A percentile compares a stretch with the other conserved stretches of the same genome.
phyloP scores from a whole-genome alignment of 345 rosid species.

The Citrus mangshanensis region DNA sequence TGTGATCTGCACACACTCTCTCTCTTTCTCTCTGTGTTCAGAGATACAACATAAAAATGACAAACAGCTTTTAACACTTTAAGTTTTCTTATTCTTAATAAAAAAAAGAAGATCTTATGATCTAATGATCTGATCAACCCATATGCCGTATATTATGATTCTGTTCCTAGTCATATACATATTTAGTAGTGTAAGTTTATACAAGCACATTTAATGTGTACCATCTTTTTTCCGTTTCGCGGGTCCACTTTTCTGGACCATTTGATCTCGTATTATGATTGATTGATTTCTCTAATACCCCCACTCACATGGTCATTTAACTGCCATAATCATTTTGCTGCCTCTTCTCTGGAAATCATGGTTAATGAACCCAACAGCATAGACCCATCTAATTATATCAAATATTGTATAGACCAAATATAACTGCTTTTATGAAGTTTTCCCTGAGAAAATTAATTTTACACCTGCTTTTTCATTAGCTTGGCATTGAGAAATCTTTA shows the following conservation, averaged over 20 bases:
- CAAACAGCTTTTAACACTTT: conserved; percentile 21
- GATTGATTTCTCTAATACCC: conserved; percentile 20
- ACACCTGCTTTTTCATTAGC: too few species aligned
- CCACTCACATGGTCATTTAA: conserved; percentile 36
- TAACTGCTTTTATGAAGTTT: background rate
- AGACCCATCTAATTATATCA: conserved; percentile 12
- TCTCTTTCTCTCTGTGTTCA: background rate
- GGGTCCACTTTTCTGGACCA: conserved; percentile 15
- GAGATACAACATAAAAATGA: conserved; percentile 16
- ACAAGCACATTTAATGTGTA: conserved; percentile 33
- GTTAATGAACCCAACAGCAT: conserved; percentile 17
- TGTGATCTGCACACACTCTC: background rate
- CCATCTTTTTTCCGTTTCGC: background rate
- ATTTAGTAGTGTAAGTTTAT: background rate
- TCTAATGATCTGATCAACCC: conserved; percentile 1
- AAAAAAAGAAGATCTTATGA: background rate
- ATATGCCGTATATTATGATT: background rate
- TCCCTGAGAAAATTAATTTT: too few species aligned
- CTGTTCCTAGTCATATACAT: background rate
- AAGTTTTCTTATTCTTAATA: background rate
- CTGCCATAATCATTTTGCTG: conserved; percentile 37
- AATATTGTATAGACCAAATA: background rate
- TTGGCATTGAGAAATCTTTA: too few species aligned
- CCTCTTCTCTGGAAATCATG: conserved; percentile 9
- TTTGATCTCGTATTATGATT: conserved; percentile 4